Conservation (phyloP, 1,284 basidiomycete species). For the Uromyces viciae-fabae region DNA sequence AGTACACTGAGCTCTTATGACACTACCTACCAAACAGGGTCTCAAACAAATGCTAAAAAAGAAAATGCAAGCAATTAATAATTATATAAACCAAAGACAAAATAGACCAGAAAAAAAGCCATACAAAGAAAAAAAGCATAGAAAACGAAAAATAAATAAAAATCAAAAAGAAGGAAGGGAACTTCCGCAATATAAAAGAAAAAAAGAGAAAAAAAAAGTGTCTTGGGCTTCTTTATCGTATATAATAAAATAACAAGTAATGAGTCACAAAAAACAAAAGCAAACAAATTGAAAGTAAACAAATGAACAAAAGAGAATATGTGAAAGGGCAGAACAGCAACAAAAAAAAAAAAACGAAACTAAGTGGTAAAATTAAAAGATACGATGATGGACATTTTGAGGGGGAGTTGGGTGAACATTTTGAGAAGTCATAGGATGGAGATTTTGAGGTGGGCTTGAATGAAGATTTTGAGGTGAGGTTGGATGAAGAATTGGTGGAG, state of each 20-base stretch:
- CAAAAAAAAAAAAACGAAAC: neutral
- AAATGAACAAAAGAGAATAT: neutral
- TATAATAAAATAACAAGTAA: no score
- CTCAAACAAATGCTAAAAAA: neutral
- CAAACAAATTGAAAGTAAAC: neutral
- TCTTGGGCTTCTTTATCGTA: no score
- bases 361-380: neutral
- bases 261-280: neutral
- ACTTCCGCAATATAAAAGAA: neutral
- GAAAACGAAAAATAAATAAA: no score
- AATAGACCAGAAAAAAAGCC: no score
- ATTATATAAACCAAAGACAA: no score
- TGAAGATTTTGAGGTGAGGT: no score
- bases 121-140: no score
- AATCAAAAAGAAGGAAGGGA: neutral
- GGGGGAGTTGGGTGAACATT: neutral
- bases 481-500: neutral
- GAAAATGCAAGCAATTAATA: no score
- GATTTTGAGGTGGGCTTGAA: no score
- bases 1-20: no score
- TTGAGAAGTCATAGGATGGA: no score
- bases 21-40: neutral
- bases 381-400: neutral
- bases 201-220: slow-evolving; percentile 17
- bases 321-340: neutral